phyloP scores from a whole-genome alignment of 2,329 filamentous ascomycete genomes.

The Xylaria sp. region DNA sequence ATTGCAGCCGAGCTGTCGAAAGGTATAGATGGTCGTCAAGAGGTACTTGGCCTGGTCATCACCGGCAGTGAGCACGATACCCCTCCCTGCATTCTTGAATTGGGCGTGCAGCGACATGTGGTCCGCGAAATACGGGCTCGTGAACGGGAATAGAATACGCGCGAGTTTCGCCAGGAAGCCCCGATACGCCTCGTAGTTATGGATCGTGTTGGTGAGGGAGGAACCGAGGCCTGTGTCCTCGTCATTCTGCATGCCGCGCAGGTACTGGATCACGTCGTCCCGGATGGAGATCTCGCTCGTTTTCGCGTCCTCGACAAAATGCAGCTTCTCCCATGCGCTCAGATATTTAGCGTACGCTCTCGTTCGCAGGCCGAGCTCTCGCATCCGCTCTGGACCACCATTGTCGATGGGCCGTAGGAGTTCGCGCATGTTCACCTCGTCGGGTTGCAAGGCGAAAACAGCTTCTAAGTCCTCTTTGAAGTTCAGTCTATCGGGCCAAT shows the following conservation, averaged over 20 bases:
- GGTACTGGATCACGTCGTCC: slow-evolving; percentile 56
- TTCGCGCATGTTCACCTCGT: slow-evolving; percentile 51
- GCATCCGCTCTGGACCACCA: slow-evolving; percentile 54
- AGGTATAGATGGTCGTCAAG: slow-evolving; percentile 55
- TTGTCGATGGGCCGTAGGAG: slow-evolving; percentile 53
- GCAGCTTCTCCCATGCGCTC: slow-evolving; percentile 55
- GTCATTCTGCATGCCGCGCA: slow-evolving; percentile 40
- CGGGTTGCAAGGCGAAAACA: slow-evolving; percentile 47
- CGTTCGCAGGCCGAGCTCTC: slow-evolving; percentile 54
- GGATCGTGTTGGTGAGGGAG: slow-evolving; percentile 50
- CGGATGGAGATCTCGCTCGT: slow-evolving; percentile 53
- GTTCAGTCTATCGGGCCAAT: slow-evolving; percentile 25
- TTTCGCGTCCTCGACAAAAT: slow-evolving; percentile 44
- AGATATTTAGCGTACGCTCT: slow-evolving; percentile 55
- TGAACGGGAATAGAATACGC: slow-evolving; percentile 54
- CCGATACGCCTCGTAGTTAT: slow-evolving; percentile 57
- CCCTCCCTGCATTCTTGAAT: slow-evolving; percentile 55
- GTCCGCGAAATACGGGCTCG: slow-evolving; percentile 56
- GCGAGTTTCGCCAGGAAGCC: slow-evolving; percentile 54
- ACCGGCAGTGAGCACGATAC: slow-evolving; percentile 58
- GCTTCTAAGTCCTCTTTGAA: slow-evolving; percentile 44
- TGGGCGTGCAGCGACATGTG: slow-evolving; percentile 58
- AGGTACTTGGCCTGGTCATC: slow-evolving; percentile 57
- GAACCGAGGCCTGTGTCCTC: slow-evolving; percentile 30
- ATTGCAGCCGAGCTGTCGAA: slow-evolving; percentile 53